phyloP scores from a whole-genome alignment of 345 rosid genomes.

The Bruguiera gymnorhiza region DNA sequence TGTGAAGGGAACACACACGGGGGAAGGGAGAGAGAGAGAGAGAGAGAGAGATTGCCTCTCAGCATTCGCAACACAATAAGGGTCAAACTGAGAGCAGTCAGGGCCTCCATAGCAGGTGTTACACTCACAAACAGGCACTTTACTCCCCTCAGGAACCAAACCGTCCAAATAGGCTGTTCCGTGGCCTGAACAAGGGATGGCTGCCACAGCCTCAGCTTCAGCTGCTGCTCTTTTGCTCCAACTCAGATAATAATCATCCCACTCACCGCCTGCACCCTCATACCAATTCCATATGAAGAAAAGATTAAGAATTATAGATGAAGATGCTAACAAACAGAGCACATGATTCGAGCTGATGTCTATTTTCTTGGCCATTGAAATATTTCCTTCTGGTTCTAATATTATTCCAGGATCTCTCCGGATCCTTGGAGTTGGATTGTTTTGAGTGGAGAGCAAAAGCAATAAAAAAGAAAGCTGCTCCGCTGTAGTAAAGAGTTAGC shows the following conservation, averaged over 20 bases:
- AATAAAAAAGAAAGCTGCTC: too few species aligned
- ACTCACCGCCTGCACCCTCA: conserved; percentile 7
- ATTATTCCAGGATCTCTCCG: too few species aligned
- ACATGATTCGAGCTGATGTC: background rate
- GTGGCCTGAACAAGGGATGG: conserved; percentile 61
- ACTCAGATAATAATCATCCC: conserved; percentile 23
- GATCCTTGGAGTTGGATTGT: too few species aligned
- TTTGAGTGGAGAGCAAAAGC: too few species aligned
- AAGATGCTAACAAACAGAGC: conserved; percentile 8
- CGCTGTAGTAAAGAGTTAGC: too few species aligned
- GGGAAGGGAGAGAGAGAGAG: background rate
- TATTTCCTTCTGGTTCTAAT: too few species aligned
- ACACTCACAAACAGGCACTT: conserved; percentile 58
- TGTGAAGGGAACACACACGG: too few species aligned
- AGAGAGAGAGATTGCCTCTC: conserved; percentile 32
- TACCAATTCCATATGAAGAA: conserved; percentile 21
- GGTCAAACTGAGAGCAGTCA: conserved; percentile 47
- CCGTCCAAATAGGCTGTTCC: conserved; percentile 75
- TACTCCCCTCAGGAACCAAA: conserved; percentile 23
- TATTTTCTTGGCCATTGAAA: too few species aligned
- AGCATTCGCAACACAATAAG: conserved; percentile 45
- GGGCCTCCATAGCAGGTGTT: conserved; percentile 49
- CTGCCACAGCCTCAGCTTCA: conserved; percentile 65
- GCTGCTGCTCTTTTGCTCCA: conserved; percentile 58
- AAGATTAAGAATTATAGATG: conserved; percentile 38